Conservation (phyloP, 208 protist species). For the Trypanosoma congolense region DNA sequence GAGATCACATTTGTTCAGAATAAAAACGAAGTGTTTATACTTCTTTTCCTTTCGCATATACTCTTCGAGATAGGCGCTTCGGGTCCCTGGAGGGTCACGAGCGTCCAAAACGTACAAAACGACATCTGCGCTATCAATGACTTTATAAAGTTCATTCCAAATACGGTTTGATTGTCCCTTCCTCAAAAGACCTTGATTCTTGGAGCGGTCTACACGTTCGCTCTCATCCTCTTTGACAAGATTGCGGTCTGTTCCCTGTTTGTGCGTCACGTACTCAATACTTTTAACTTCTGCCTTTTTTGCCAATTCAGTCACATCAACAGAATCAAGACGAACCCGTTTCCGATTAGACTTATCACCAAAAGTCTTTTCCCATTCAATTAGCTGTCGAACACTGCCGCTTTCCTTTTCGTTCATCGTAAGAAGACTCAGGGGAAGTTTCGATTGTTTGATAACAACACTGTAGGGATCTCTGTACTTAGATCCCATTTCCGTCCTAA, state of each 20-base stretch:
- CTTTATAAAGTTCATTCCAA: conserved; percentile 99
- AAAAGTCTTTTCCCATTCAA: conserved; percentile 96
- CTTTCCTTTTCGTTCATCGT: conserved; percentile 67
- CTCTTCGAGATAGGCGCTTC: conserved; percentile 91
- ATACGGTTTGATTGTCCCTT: conserved; percentile 99
- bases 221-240: conserved; percentile 38
- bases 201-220: conserved; percentile 54
- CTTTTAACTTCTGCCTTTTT: conserved; percentile 35
- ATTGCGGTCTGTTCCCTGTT: conserved; percentile 53
- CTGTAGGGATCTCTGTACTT: conserved; percentile 97
- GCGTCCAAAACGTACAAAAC: conserved; percentile 97
- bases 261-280: conserved; percentile 51
- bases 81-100: conserved; percentile 98
- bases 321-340: conserved; percentile 56
- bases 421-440: conserved; percentile 96
- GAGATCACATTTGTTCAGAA: conserved; percentile 99
- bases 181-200: conserved; percentile 90
- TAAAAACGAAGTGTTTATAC: conserved; percentile 99
- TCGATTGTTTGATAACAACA: conserved; percentile 95
- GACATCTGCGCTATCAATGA: conserved; percentile 99
- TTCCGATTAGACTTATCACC: conserved; percentile 94
- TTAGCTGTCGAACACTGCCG: conserved; percentile 90
- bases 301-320: conserved; percentile 56
- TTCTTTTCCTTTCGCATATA: conserved; percentile 93
- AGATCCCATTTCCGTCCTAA: conserved; percentile 93